Percentiles rank a stretch among this genome's conserved stretches.
Conservation (phyloP, 495 filamentous ascomycete genomes). For the Acidiella bohemica region DNA sequence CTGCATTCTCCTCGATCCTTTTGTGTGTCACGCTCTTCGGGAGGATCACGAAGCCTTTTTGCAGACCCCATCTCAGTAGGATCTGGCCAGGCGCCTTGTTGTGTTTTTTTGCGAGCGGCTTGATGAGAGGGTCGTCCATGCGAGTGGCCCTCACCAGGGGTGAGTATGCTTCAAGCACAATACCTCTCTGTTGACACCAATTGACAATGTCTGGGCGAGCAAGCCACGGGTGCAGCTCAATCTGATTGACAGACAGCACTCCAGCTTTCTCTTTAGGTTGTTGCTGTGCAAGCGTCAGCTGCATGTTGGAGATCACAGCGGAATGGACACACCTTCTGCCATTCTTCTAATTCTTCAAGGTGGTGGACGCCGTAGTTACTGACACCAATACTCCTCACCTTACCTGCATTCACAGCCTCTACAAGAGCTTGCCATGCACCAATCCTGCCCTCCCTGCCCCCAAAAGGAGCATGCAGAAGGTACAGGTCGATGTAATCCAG, state of each 20-base stretch:
- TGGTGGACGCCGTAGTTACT: conserved; percentile 58
- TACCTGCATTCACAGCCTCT: conserved; percentile 48
- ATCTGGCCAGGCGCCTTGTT: conserved; percentile 65
- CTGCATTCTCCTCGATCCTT: conserved; percentile 61
- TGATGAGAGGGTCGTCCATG: conserved; percentile 49
- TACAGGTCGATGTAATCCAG: conserved; percentile 53
- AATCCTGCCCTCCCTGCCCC: conserved; percentile 42
- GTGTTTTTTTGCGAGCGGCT: conserved; percentile 51
- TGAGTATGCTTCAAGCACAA: conserved; percentile 46
- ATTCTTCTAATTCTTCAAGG: conserved; percentile 57
- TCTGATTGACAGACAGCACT: conserved; percentile 68
- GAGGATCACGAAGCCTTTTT: conserved; percentile 61
- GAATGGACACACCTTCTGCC: conserved; percentile 39
- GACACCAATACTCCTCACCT: conserved; percentile 51
- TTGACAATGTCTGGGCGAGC: conserved; percentile 58
- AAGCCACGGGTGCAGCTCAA: conserved; percentile 88
- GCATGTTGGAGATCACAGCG: not conserved
- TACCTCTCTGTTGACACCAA: conserved; percentile 36
- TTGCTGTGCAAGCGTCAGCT: conserved; percentile 19
- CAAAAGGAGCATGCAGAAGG: conserved; percentile 46
- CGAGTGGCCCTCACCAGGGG: conserved; percentile 58
- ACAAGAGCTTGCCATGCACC: conserved; percentile 53
- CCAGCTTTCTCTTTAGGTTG: conserved; percentile 55
- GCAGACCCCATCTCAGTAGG: conserved; percentile 73
- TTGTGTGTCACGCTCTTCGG: conserved; percentile 59